Evolutionary conservation across 805 yeast genomes (phyloP).

Genomic region (Isabelozyma gotoi): DNA sequence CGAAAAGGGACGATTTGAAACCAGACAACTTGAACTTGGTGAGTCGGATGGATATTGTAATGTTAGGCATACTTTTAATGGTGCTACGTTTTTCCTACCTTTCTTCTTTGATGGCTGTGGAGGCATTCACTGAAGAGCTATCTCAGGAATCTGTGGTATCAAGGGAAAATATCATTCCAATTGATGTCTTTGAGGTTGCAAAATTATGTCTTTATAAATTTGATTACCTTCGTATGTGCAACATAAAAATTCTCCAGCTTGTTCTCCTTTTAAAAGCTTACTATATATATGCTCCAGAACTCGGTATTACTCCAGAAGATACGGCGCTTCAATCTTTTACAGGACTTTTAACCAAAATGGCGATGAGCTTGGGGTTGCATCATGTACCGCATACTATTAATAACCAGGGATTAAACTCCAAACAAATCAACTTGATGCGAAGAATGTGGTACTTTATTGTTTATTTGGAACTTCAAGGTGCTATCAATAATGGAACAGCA

Average conservation of each 20-base stretch:
- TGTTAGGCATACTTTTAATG: conserved; percentile 31
- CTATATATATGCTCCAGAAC: conserved; percentile 49
- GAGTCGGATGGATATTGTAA: conserved; percentile 30
- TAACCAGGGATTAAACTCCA: conserved; percentile 9
- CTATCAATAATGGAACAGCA: conserved; percentile 23
- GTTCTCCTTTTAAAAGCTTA: conserved; percentile 52
- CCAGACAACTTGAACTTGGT: conserved; percentile 15
- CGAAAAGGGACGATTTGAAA: conserved; percentile 18
- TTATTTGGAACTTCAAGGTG: conserved; percentile 18
- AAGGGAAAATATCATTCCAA: conserved; percentile 26
- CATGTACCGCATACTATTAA: conserved; percentile 60
- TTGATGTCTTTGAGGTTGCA: conserved; percentile 30
- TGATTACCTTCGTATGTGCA: conserved; percentile 31
- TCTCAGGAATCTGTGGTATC: conserved; percentile 16
- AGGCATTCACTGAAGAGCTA: conserved; percentile 24
- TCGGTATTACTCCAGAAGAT: conserved; percentile 58
- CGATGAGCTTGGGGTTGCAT: conserved; percentile 63
- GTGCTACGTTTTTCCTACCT: conserved; percentile 34
- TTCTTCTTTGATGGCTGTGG: conserved; percentile 27
- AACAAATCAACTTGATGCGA: conserved; percentile 18
- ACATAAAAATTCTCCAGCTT: conserved; percentile 54
- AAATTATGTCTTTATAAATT: conserved; percentile 35
- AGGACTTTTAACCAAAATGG: conserved; percentile 66
- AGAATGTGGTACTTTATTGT: conserved; percentile 28
- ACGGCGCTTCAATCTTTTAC: conserved; percentile 57